These are phyloP conservation scores for Purpureocillium takamizusanense DNA, from an alignment of 2,329 filamentous ascomycete species.

Conservation along the genomic window DNA sequence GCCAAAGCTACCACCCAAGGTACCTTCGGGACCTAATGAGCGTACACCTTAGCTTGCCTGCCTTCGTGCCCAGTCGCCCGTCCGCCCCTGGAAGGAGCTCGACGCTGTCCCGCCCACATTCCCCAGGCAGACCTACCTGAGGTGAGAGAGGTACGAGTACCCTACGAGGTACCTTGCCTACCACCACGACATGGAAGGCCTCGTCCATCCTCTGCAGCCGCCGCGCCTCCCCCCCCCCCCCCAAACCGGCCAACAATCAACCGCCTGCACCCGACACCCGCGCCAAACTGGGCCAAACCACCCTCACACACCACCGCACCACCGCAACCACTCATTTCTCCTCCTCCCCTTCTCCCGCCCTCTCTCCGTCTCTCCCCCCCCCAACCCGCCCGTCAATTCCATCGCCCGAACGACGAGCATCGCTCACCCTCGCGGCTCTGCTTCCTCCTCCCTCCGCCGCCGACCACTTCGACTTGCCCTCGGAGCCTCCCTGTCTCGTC, in stretches of 20 bases:
- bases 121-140: neutral
- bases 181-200: too few relatives aligned
- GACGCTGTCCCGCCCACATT: constrained; percentile 5
- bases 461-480: constrained; percentile 7
- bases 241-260: constrained; percentile 5
- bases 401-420: constrained; percentile 14
- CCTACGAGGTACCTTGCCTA: too few relatives aligned
- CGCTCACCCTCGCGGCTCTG: constrained; percentile 7
- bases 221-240: constrained; percentile 3
- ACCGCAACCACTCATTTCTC: constrained; percentile 5
- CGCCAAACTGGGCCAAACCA: constrained; percentile 4
- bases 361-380: constrained; percentile 23
- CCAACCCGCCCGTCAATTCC: constrained; percentile 17
- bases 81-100: constrained; percentile 3
- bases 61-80: too few relatives aligned
- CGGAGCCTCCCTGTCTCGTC: constrained; percentile 4
- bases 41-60: too few relatives aligned
- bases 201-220: too few relatives aligned
- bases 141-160: too few relatives aligned
- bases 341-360: constrained; percentile 9
- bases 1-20: too few relatives aligned
- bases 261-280: constrained; percentile 9
- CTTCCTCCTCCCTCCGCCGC: constrained; percentile 1
- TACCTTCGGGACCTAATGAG: too few relatives aligned
- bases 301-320: constrained; percentile 5